Evolutionary conservation across 2,329 filamentous ascomycete genomes (phyloP).

Genomic region (Ophiostoma piceae): DNA sequence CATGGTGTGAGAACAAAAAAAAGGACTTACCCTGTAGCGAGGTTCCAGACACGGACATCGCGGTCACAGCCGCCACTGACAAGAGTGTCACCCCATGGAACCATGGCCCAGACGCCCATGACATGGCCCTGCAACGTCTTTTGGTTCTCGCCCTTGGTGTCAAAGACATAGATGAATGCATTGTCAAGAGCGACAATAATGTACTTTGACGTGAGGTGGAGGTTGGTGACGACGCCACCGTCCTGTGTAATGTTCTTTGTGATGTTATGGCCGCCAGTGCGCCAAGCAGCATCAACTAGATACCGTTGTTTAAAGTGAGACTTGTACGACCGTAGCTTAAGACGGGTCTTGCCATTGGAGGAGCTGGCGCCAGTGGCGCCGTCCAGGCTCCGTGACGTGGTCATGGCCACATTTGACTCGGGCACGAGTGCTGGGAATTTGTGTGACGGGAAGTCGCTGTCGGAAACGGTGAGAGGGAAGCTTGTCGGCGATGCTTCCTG

Average conservation of each 20-base stretch:
- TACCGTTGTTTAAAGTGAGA: constrained; percentile 98
- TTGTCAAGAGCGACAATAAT: constrained; percentile 98
- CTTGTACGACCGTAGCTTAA: constrained; percentile 77
- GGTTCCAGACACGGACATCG: constrained; percentile 94
- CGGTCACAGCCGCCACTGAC: constrained; percentile 96
- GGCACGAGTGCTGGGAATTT: constrained; percentile 34
- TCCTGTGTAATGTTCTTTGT: constrained; percentile 90
- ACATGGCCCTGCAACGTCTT: constrained; percentile 91
- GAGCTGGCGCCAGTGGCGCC: constrained; percentile 32
- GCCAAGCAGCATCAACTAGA: constrained; percentile 95
- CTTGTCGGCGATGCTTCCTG: constrained; percentile 32
- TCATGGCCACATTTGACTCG: constrained; percentile 35
- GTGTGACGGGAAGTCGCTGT: constrained; percentile 21
- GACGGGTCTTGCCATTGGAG: constrained; percentile 38
- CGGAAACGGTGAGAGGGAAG: constrained; percentile 34
- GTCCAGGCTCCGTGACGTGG: constrained; percentile 52
- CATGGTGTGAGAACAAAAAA: background rate
- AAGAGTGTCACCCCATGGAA: constrained; percentile 90
- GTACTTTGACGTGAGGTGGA: constrained; percentile 91
- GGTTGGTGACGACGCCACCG: constrained; percentile 90
- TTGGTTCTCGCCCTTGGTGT: constrained; percentile 80
- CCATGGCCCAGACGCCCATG: constrained; percentile 99
- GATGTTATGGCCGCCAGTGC: constrained; percentile 78
- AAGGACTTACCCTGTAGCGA: constrained; percentile 72
- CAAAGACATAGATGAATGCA: constrained; percentile 96